Evolutionary conservation across 345 rosid genomes (phyloP).

Genomic region (Acer yangbiense): DNA sequence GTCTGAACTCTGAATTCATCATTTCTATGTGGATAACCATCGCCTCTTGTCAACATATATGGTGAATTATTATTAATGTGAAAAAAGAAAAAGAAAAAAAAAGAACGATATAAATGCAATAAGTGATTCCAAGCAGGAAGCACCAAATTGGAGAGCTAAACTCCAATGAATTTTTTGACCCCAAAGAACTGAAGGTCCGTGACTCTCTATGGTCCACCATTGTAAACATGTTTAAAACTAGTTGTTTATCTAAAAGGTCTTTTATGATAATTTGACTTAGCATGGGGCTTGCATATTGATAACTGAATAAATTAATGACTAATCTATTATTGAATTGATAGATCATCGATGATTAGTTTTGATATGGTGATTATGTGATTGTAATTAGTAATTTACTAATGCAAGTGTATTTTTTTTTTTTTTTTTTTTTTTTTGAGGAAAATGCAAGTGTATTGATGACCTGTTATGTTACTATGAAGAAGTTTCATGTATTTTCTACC

Average conservation of each 20-base stretch:
- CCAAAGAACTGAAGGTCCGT: background rate
- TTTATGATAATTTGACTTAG: too few species aligned
- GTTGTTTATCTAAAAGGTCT: too few species aligned
- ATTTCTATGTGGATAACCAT: constrained; percentile 17
- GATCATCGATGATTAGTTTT: background rate
- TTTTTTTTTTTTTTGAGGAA: too few species aligned
- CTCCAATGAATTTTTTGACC: background rate
- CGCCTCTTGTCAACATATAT: background rate
- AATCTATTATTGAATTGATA: background rate
- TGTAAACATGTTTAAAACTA: background rate
- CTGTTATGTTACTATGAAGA: too few species aligned
- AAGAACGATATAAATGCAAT: background rate
- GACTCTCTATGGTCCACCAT: constrained; percentile 9
- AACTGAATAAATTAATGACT: background rate
- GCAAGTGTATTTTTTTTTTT: too few species aligned
- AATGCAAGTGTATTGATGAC: too few species aligned
- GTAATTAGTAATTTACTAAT: too few species aligned
- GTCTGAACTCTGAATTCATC: constrained; percentile 13
- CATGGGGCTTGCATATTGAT: too few species aligned
- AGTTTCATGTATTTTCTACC: background rate
- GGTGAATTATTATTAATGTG: constrained; percentile 8
- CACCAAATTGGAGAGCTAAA: background rate
- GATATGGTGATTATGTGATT: background rate
- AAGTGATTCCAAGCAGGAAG: background rate
- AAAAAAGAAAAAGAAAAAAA: background rate